Base-by-base conservation (phyloP, 192 early-diverging fungal genomes). In the Entomortierella chlamydospora region DNA sequence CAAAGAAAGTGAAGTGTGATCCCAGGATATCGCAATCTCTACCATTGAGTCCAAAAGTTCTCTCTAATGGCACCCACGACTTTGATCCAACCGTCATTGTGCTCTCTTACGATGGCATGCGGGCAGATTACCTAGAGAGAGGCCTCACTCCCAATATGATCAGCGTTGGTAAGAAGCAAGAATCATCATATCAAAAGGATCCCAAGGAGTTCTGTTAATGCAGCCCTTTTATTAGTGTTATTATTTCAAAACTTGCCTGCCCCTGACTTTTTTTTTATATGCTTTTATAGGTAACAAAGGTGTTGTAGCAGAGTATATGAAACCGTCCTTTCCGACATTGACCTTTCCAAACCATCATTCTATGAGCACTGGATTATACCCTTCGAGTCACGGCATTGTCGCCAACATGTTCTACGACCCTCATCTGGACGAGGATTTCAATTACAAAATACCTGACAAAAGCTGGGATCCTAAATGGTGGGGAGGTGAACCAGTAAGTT, bases 321-420 rank as follows among this genome's bases (percentile, higher is more conserved):
- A 72, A 13, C 91, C 93, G 20, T 86, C 87, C 2, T 95, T 94
- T 74, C 93, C 93, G 13, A 86, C 85, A 61, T 64, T 94, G 41
- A 97, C 97, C 0, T 97, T 96, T 70, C 93, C 96, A 5, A 98
- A 98, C 82, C 97, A 98, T 82, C 97, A 95, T 76, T 88, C 94
- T 1, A 83, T 98, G 43, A 92, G 87, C 10, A 97, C 97, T 12
- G 96, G 97, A n/a, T 76, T 98, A 37, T 97, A 96, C 72, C 96
- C 97, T 2, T 92, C 94, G 41, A 86, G 89, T 5, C 96, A 98
- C 61, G 97, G 97, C 18, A 97, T 98, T 62, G 94, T 98, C 7
- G 91, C 83, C 59, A 94, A 94, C 67, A 84, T 83, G 62, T 98
- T 97, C 72, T 92, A 87, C 65, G 95, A 96, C 74, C 87, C 93